A percentile compares a stretch with the other conserved stretches of the same genome.
These are phyloP conservation scores for Lactifluus piperatus DNA, from an alignment of 768 basidiomycete species.

Conservation along the genomic window DNA sequence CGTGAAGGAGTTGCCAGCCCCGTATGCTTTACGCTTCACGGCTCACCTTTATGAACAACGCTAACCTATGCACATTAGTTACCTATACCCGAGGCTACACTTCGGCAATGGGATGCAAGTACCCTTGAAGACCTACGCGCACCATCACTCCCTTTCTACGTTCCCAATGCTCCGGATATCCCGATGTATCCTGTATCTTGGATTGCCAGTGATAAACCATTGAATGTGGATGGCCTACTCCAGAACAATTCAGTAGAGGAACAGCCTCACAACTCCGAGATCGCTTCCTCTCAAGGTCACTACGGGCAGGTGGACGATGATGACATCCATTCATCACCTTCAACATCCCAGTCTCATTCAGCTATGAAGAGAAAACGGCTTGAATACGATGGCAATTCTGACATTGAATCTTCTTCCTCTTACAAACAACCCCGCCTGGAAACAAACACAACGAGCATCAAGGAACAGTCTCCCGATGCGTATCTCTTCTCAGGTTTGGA, in stretches of 20 bases:
- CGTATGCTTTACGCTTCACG: background rate
- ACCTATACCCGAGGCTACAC: constrained; percentile 9
- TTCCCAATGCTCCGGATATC: constrained; percentile 1
- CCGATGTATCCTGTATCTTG: constrained; percentile 6
- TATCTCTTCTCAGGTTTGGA: background rate
- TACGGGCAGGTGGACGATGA: background rate
- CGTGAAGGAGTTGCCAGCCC: background rate
- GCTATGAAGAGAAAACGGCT: constrained; percentile 1
- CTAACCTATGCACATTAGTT: constrained; percentile 4
- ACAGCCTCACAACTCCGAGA: background rate
- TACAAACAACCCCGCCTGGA: background rate
- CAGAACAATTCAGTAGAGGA: background rate
- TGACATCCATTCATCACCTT: background rate
- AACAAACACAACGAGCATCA: background rate
- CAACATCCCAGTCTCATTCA: background rate
- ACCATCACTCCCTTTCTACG: background rate
- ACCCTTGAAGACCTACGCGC: constrained; percentile 7
- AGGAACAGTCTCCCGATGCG: background rate
- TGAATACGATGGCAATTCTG: background rate
- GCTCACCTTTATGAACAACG: background rate
- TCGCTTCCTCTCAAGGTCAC: background rate
- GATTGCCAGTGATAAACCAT: background rate
- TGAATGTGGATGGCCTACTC: background rate
- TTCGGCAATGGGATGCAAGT: constrained; percentile 15
- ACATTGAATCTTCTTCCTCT: background rate